Evolutionary conservation across 2,329 filamentous ascomycete species (phyloP), one percentile per base, ranked within the genome.

Genomic region (Scedosporium minutisporum): DNA sequence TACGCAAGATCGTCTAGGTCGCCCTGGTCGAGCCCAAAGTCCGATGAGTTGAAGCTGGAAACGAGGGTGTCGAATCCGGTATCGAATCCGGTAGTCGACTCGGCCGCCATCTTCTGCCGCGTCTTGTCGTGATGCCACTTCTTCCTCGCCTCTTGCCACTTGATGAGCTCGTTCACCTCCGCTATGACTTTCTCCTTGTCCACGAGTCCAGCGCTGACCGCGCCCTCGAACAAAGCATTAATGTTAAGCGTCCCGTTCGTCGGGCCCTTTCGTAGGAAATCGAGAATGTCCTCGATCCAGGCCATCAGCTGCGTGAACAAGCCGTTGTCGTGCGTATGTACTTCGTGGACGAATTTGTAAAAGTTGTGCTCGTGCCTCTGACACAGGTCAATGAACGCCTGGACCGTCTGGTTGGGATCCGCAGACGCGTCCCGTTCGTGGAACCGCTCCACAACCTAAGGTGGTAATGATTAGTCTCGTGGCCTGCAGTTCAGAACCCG

Each of bases 101-200:
- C 92, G 2, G 91, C 92, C 0, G 95, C 95, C 95, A 99, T 97
- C 82, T 99, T 99, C 78, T 97, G 95, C 62, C 93, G 81, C 7
- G 95, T 99, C 81, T 99, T 99, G 76, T 96, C 91, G 65, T 93
- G 87, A 73, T 99, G 95, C 95, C 95, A 99, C 77, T 93, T 93
- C 82, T 99, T 97, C 62, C 95, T 82, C 51, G 91, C 90, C 72
- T 93, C 91, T 74, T 99, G 95, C 95, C 95, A 99, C 58, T 87
- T 82, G 68, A 99, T 95, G 59, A 99, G 80, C 33, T 83, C 78
- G 70, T 97, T 86, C 70, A 97, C 93, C 76, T 99, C 95, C 3
- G 77, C 77, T 7, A 93, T 85, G 0, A 89, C 90, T 66, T 85
- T 84, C 2, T 83, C 79, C 71, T 87, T 88, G 72, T 97, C 83